phyloP scores from a whole-genome alignment of 2,329 filamentous ascomycete genomes.

The Calonectria pseudoreteaudii region DNA sequence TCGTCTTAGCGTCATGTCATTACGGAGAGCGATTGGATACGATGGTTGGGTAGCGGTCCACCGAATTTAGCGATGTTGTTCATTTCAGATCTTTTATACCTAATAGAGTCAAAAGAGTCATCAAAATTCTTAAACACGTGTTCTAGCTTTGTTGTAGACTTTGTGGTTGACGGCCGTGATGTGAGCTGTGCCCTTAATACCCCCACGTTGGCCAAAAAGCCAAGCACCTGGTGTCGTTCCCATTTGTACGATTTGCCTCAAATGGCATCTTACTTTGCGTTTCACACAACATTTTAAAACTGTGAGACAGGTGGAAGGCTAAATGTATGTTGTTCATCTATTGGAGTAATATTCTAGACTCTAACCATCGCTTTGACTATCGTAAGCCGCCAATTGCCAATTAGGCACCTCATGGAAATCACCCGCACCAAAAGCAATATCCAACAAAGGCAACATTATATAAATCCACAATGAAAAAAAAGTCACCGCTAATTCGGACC shows the following conservation, averaged over 20 bases:
- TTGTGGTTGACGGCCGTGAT: not conserved
- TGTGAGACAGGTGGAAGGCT: not conserved
- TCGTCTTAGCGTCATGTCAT: not conserved
- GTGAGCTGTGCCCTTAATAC: not conserved
- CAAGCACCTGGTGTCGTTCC: not conserved
- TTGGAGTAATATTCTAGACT: not conserved
- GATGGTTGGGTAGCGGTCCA: not conserved
- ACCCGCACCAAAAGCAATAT: too few species aligned
- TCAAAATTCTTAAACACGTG: too few species aligned
- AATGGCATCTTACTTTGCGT: not conserved
- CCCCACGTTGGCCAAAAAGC: not conserved
- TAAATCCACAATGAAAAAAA: too few species aligned
- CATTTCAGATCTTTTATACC: not conserved
- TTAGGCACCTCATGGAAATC: too few species aligned
- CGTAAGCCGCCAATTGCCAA: too few species aligned
- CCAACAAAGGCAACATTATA: too few species aligned
- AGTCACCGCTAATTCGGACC: too few species aligned
- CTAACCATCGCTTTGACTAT: not conserved
- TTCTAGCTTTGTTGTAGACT: not conserved
- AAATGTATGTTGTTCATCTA: not conserved
- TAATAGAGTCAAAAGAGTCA: not conserved
- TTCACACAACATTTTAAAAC: not conserved
- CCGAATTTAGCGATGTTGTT: not conserved
- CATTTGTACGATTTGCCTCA: not conserved
- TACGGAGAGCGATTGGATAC: not conserved